Base-by-base conservation (phyloP, 179 eudicot species). In the Gypsophila paniculata region DNA sequence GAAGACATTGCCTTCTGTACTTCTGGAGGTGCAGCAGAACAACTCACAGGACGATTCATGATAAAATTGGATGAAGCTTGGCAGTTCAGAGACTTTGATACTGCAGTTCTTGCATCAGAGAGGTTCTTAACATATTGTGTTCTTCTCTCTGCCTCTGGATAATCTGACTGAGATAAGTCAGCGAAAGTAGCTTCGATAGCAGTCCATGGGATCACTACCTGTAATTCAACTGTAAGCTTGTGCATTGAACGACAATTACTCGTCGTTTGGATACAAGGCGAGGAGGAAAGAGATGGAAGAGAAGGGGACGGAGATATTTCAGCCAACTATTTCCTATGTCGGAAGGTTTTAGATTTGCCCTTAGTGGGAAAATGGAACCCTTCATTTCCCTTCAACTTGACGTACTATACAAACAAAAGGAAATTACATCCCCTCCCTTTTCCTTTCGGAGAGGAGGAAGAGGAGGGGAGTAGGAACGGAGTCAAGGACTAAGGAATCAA, bases 201-300 rank as follows among this genome's bases (percentile, higher is more conserved):
- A 72, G 85, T 88, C 99, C 97, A 94, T 51, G 99, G 95, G 77
- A 91, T 86, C 75, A 91, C 87, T 79, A 91, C 76, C 99, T 94
- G 94, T 70, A 75, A 80, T 62, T 76, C 72, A 80, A 70, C 69
- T 71, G 53, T 62, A 32, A 53, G 32, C 32, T 74, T 34, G 70
- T 60, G 42, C 15, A 18, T 71, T 60, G 32, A 65, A 38, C 2
- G 51, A 21, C 58, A 61, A 1, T 22, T 23, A 59, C 36, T 11
- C 63, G 12, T 54, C 6, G 60, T 19, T 54, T 5, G n/a, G 58
- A 8, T 39, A 29, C n/a, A 29, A 29, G 34, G 34, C 4, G 34
- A 39, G 44, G 44, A 39, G 10, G 10, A 39, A 39, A 6, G 6
- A 6, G 6, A 6, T 0, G 44, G 44, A 39, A 39, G 3, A 8